phyloP scores from a whole-genome alignment of 2,329 filamentous ascomycete genomes.

The Xylaria sp. region DNA sequence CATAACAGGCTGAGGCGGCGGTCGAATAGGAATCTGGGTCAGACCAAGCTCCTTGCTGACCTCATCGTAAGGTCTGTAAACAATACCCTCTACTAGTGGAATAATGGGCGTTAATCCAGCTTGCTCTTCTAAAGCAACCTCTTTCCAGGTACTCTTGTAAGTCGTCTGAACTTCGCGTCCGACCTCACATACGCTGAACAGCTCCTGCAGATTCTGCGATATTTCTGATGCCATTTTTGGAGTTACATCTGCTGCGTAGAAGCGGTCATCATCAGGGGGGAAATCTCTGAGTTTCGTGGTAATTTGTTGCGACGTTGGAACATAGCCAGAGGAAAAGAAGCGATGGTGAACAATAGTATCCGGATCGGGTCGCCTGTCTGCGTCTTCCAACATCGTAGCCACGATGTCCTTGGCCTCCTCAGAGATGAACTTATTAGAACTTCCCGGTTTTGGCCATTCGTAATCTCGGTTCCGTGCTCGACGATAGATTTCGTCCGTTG shows the following conservation, averaged over 20 bases:
- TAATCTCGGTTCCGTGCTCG: slow-evolving; percentile 78
- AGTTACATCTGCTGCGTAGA: slow-evolving; percentile 63
- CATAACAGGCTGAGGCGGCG: slow-evolving; percentile 49
- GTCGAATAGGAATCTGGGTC: slow-evolving; percentile 48
- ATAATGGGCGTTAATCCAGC: slow-evolving; percentile 72
- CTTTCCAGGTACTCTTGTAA: slow-evolving; percentile 70
- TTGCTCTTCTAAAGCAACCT: slow-evolving; percentile 75
- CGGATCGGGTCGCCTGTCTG: slow-evolving; percentile 78
- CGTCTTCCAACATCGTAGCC: slow-evolving; percentile 78
- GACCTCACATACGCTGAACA: slow-evolving; percentile 69
- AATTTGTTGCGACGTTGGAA: slow-evolving; percentile 72
- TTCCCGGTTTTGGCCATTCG: slow-evolving; percentile 78
- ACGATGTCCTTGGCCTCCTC: slow-evolving; percentile 82
- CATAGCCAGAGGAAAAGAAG: slow-evolving; percentile 81
- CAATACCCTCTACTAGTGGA: slow-evolving; percentile 69
- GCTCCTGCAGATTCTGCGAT: slow-evolving; percentile 64
- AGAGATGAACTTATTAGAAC: slow-evolving; percentile 76
- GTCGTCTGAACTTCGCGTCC: slow-evolving; percentile 61
- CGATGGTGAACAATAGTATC: slow-evolving; percentile 82
- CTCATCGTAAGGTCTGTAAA: slow-evolving; percentile 73
- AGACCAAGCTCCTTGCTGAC: slow-evolving; percentile 65
- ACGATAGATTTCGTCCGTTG: slow-evolving; percentile 86
- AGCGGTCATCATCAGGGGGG: slow-evolving; percentile 67
- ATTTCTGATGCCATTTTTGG: slow-evolving; percentile 59
- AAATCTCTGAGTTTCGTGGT: slow-evolving; percentile 67